Evolutionary conservation across 768 basidiomycete genomes (phyloP), one percentile per base, ranked within the genome.

Genomic region (Ephemerocybe angulata): DNA sequence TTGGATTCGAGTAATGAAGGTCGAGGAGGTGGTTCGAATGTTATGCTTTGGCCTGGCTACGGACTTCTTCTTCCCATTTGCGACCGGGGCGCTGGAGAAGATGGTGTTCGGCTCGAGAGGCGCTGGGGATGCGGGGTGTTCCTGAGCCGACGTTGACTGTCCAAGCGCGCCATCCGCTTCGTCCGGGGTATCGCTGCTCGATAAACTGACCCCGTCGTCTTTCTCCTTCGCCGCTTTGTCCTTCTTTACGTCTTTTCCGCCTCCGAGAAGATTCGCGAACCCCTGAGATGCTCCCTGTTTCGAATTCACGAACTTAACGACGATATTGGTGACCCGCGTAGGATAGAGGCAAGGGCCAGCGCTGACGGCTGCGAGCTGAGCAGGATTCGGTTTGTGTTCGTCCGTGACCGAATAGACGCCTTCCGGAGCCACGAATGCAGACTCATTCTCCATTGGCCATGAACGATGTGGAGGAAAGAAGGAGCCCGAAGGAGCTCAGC

Each of bases 381-480:
- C 61, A 30, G 74, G 66, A 41, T 78, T 72, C 0, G 88, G 84
- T 68, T 86, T 90, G 77, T 89, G 86, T 65, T 93, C 92, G 62
- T 93, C 91, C 17, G 87, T 90, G 66, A 91, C 81, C 24, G 89
- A 86, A 75, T 93, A 93, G 40, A 93, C 89, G 61, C 91, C 91
- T 70, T 93, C 91, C 50, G 91, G 91, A 30, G 91, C 90, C 42
- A 92, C 86, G 70, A 93, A 92, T 25, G 89, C 87, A 56, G 82
- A 80, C 52, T 90, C 89, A 77, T 80, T 88, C 77, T 92, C 89
- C 86, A 90, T 90, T 24, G 44, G 25, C 44, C 44, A 46, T 46
- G 44, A 22, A 46, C 40, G 8, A 19, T 21, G 44, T 11, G 12
- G 7, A 12, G 19, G 44, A 19, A 13, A 25, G 22, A 46, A 46